These are phyloP conservation scores for Candida chauliodis DNA, from an alignment of 805 yeast species.

Conservation along the genomic window DNA sequence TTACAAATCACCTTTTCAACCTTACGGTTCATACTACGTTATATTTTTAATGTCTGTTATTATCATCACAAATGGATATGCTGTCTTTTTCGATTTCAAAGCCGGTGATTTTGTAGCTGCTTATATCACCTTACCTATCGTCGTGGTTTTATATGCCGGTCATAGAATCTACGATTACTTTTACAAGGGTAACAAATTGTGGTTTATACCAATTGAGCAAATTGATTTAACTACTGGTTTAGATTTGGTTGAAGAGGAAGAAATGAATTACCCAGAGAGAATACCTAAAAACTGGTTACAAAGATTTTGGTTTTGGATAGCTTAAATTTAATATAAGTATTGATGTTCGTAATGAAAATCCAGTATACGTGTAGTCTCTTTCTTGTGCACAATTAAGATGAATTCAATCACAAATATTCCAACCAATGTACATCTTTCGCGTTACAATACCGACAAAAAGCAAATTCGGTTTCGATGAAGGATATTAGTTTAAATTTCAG, in stretches of 20 bases:
- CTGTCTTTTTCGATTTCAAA: conserved; percentile 58
- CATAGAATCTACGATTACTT: conserved; percentile 47
- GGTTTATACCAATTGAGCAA: conserved; percentile 51
- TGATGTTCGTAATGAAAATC: neutral
- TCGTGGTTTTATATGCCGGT: conserved; percentile 51
- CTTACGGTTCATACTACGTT: conserved; percentile 55
- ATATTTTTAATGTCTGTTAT: conserved; percentile 48
- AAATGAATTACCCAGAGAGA: conserved; percentile 30
- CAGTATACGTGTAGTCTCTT: too few relatives aligned
- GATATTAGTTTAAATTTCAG: too few relatives aligned
- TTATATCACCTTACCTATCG: conserved; percentile 61
- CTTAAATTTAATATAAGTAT: conserved; percentile 16
- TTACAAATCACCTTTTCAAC: conserved; percentile 53
- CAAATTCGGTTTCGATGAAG: too few relatives aligned
- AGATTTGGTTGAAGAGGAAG: conserved; percentile 56
- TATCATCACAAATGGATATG: conserved; percentile 70
- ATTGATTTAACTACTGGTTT: conserved; percentile 61
- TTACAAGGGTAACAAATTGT: conserved; percentile 22
- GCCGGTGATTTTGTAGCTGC: conserved; percentile 65
- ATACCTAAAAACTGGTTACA: conserved; percentile 39
- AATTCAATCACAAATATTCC: too few relatives aligned
- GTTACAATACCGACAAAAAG: too few relatives aligned
- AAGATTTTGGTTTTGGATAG: conserved; percentile 50
- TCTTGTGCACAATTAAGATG: too few relatives aligned
- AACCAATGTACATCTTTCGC: too few relatives aligned